Evolutionary conservation across 1,284 basidiomycete species (phyloP).

Genomic region (Heterobasidion irregulare): DNA sequence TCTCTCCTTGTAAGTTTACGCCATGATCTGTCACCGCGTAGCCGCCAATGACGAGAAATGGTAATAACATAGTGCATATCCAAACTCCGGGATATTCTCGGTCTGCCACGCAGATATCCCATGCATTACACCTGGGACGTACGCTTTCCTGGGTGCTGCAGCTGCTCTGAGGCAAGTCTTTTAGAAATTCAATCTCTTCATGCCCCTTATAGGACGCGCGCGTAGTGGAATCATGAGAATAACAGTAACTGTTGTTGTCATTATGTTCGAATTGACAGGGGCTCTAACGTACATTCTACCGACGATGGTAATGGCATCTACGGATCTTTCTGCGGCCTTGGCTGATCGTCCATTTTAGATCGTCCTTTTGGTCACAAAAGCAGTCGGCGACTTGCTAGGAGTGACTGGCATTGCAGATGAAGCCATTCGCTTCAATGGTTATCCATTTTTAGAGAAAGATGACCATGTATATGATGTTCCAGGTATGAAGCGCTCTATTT

Average conservation of each 20-base stretch:
- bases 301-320: slow-evolving; percentile 71
- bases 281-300: slow-evolving; percentile 97
- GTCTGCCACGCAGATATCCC: slow-evolving; percentile 88
- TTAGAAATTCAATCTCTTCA: background rate
- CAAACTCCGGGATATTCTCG: slow-evolving; percentile 80
- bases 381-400: slow-evolving; percentile 93
- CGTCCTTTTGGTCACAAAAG: slow-evolving; percentile 92
- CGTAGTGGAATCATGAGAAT: slow-evolving; percentile 90
- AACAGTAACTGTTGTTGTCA: slow-evolving; percentile 96
- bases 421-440: slow-evolving; percentile 96
- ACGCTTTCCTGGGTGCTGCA: slow-evolving; percentile 91
- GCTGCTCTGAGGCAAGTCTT: slow-evolving; percentile 79
- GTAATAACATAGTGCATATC: slow-evolving; percentile 54
- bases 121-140: slow-evolving; percentile 98
- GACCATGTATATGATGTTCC: slow-evolving; percentile 87
- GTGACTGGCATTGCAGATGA: slow-evolving; percentile 95
- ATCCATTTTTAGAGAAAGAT: slow-evolving; percentile 92
- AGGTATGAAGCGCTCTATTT: slow-evolving; percentile 39
- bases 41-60: too few species aligned
- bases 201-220: too few species aligned
- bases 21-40: background rate
- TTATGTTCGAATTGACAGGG: slow-evolving; percentile 99
- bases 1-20: slow-evolving; percentile 60
- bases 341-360: slow-evolving; percentile 46
- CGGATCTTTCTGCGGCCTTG: background rate